Percentiles rank a stretch among this genome's conserved stretches.
phyloP scores from a whole-genome alignment of 495 filamentous ascomycete genomes.

The Thermothielavioides terrestris region DNA sequence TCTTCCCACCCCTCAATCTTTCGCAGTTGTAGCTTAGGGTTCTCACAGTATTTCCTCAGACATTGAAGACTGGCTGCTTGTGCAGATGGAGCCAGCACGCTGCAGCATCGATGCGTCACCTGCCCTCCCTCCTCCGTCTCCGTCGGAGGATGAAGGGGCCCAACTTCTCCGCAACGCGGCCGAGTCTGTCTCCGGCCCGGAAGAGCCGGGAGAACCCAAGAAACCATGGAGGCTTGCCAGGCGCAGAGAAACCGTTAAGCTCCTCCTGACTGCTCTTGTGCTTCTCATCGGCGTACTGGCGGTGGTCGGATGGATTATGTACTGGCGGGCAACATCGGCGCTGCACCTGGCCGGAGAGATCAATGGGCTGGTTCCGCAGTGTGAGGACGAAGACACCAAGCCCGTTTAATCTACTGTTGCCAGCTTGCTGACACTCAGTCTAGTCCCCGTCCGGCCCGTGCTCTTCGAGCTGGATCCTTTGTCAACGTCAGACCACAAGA shows the following conservation, averaged over 20 bases:
- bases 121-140: neutral
- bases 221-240: neutral
- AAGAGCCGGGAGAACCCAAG: neutral
- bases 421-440: neutral
- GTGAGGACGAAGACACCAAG: neutral
- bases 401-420: neutral
- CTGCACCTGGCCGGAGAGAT: neutral
- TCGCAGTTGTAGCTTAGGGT: too few species aligned
- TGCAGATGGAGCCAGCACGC: neutral
- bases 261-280: neutral
- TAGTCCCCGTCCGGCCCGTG: neutral
- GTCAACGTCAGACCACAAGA: constrained; percentile 7
- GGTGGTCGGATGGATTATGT: neutral
- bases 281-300: neutral
- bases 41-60: too few species aligned
- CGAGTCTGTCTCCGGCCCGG: neutral
- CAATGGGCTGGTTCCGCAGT: neutral
- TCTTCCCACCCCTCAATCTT: too few species aligned
- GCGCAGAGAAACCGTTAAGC: neutral
- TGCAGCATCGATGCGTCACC: neutral
- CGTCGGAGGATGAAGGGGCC: neutral
- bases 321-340: neutral
- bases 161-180: neutral
- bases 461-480: constrained; percentile 1
- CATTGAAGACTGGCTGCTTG: neutral